These are phyloP conservation scores for Stemphylium beticola DNA, from an alignment of 2,329 filamentous ascomycete genomes.

Conservation along the genomic window DNA sequence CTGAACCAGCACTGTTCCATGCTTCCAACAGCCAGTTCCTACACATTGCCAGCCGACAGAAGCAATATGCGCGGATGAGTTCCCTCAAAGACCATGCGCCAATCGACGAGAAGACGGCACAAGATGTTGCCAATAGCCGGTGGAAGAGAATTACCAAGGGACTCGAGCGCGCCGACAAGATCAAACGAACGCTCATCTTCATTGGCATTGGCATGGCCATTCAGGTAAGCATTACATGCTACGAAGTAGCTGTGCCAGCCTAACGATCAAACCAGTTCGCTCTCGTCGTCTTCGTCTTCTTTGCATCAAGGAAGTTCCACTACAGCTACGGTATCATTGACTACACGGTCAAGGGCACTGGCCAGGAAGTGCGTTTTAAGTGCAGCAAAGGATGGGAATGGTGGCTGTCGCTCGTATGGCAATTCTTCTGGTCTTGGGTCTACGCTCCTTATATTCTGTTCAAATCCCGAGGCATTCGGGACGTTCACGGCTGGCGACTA, in stretches of 20 bases:
- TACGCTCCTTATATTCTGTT: constrained; percentile 45
- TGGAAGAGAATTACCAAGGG: constrained; percentile 32
- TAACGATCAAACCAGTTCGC: not conserved
- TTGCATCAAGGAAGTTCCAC: constrained; percentile 44
- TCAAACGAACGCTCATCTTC: constrained; percentile 34
- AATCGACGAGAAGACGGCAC: constrained; percentile 32
- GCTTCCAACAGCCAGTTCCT: constrained; percentile 46
- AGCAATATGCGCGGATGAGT: constrained; percentile 37
- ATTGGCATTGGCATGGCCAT: constrained; percentile 37
- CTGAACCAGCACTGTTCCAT: constrained; percentile 35
- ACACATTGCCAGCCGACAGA: constrained; percentile 41
- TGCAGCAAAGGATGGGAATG: constrained; percentile 47
- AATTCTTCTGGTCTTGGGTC: constrained; percentile 47
- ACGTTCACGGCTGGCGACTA: constrained; percentile 42
- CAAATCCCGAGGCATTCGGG: constrained; percentile 41
- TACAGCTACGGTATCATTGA: constrained; percentile 40
- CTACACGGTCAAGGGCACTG: constrained; percentile 35
- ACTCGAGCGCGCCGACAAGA: constrained; percentile 32
- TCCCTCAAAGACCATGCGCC: constrained; percentile 30
- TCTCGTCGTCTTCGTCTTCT: constrained; percentile 29
- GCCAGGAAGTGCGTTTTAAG: constrained; percentile 27
- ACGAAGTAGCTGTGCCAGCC: not conserved
- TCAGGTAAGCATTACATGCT: constrained; percentile 26
- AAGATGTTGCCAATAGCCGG: constrained; percentile 31
- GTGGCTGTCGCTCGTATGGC: constrained; percentile 47